Percentiles rank a stretch among this genome's conserved stretches.
These are phyloP conservation scores for Dipteronia dyeriana DNA, from an alignment of 345 rosid genomes.

Conservation along the genomic window DNA sequence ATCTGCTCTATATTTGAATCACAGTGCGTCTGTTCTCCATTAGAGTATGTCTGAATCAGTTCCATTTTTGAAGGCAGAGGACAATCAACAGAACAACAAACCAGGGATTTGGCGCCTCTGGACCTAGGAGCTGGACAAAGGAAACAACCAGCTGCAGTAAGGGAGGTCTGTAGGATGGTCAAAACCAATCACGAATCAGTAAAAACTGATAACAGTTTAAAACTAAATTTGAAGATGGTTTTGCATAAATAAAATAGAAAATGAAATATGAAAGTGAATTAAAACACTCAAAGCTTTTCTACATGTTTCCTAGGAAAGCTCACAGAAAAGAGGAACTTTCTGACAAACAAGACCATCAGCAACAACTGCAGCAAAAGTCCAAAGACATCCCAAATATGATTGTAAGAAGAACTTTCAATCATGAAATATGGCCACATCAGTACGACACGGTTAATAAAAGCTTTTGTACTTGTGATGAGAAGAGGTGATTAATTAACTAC, in stretches of 20 bases:
- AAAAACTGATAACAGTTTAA: background rate
- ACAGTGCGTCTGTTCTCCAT: constrained; percentile 31
- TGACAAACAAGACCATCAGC: background rate
- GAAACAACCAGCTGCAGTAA: constrained; percentile 93
- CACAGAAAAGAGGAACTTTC: background rate
- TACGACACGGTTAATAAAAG: background rate
- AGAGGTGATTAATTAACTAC: constrained; percentile 11
- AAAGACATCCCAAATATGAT: background rate
- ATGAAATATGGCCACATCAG: background rate
- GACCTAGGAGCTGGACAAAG: constrained; percentile 89
- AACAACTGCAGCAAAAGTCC: background rate
- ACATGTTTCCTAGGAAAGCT: background rate
- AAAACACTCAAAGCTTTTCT: background rate
- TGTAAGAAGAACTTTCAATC: background rate
- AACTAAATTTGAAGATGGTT: background rate
- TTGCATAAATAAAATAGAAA: background rate
- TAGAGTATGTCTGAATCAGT: constrained; percentile 26
- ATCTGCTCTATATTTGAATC: constrained; percentile 37
- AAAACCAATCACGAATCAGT: constrained; percentile 17
- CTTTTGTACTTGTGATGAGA: constrained; percentile 4
- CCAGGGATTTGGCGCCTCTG: constrained; percentile 70
- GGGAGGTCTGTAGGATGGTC: constrained; percentile 58
- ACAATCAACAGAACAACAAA: constrained; percentile 71
- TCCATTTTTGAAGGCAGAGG: constrained; percentile 59
- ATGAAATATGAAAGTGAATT: background rate